A percentile compares a stretch with the other conserved stretches of the same genome.
These are phyloP conservation scores for Rhytidhysteron rufulum DNA, from an alignment of 2,329 filamentous ascomycete genomes.

Conservation along the genomic window DNA sequence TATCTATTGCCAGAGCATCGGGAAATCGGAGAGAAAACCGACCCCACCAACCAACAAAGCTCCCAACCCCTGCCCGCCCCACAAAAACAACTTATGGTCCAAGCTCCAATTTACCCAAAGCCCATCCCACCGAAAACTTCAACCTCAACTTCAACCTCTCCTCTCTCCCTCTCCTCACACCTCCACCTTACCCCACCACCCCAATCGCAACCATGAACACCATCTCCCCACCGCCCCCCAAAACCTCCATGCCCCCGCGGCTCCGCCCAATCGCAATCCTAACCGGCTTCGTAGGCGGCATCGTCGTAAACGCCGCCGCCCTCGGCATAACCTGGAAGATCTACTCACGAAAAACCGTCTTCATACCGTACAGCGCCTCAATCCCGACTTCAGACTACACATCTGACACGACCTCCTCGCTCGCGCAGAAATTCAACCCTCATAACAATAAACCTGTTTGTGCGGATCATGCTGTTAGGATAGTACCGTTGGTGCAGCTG, in stretches of 20 bases:
- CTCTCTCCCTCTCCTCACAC: too few species aligned
- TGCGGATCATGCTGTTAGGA: conserved; percentile 35
- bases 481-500: conserved; percentile 31
- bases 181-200: too few species aligned
- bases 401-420: conserved; percentile 22
- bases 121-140: too few species aligned
- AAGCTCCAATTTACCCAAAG: too few species aligned
- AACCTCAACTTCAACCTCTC: too few species aligned
- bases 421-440: conserved; percentile 28
- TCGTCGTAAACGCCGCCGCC: conserved; percentile 23
- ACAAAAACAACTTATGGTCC: too few species aligned
- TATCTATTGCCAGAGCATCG: too few species aligned
- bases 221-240: conserved; percentile 25
- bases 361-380: conserved; percentile 30
- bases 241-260: conserved; percentile 24
- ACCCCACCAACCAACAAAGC: too few species aligned
- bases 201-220: conserved; percentile 32
- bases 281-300: conserved; percentile 27
- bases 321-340: conserved; percentile 29
- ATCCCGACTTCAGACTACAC: too few species aligned
- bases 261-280: conserved; percentile 28
- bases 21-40: too few species aligned
- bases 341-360: conserved; percentile 34
- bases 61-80: too few species aligned
- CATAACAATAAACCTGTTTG: conserved; percentile 27